Conservation (phyloP, 768 basidiomycete species). For the Macrolepiota fuliginosa region DNA sequence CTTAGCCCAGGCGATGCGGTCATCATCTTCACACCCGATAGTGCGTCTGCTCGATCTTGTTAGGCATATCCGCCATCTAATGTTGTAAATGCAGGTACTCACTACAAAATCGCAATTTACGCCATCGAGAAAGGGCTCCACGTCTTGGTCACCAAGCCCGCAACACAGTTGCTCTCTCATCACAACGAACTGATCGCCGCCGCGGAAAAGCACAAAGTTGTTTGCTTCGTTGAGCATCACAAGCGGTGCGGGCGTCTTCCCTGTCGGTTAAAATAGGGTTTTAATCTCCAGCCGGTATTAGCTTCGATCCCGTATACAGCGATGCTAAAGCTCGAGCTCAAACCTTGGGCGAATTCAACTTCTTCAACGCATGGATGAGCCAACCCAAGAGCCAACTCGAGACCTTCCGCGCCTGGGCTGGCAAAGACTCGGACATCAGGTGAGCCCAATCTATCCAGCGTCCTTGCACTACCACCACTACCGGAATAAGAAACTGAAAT, state of each 20-base stretch:
- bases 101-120: conserved; percentile 81
- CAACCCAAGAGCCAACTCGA: conserved; percentile 94
- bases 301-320: conserved; percentile 89
- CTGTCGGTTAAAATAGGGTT: background rate
- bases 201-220: conserved; percentile 75
- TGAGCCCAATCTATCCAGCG: conserved; percentile 18
- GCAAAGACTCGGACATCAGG: conserved; percentile 93
- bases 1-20: conserved; percentile 84
- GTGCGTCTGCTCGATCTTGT: conserved; percentile 36
- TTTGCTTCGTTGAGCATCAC: conserved; percentile 95
- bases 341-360: conserved; percentile 87
- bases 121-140: conserved; percentile 85
- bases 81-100: conserved; percentile 54
- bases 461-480: background rate
- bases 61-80: background rate
- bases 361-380: conserved; percentile 97
- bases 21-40: conserved; percentile 91
- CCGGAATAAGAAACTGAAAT: background rate
- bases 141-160: conserved; percentile 92
- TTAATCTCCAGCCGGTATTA: conserved; percentile 21
- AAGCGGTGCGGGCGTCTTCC: conserved; percentile 53
- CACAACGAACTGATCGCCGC: conserved; percentile 77
- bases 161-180: conserved; percentile 80
- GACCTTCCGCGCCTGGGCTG: conserved; percentile 95
- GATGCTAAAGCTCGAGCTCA: conserved; percentile 81